Conservation (phyloP, 2,329 filamentous ascomycete genomes). For the Fusarium sp. region DNA sequence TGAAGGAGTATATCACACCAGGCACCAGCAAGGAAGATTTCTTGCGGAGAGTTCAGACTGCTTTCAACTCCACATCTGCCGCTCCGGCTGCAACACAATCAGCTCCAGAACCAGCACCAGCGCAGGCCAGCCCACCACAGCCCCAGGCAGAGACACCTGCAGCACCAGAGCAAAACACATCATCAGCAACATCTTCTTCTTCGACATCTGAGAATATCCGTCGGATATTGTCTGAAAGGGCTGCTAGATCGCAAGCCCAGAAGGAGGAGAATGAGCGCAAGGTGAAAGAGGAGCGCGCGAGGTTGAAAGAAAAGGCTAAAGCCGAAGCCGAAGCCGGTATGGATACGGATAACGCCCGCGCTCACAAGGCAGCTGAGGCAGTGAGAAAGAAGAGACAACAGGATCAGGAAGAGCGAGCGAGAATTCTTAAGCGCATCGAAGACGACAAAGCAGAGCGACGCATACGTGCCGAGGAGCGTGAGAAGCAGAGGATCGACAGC, state of each 20-base stretch:
- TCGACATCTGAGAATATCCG: constrained; percentile 53
- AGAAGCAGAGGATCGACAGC: constrained; percentile 55
- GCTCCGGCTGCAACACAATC: constrained; percentile 16
- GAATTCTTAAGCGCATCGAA: constrained; percentile 81
- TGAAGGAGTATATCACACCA: constrained; percentile 80
- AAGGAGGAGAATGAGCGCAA: constrained; percentile 61
- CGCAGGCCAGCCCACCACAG: neutral
- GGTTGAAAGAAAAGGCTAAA: constrained; percentile 61
- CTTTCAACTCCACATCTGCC: constrained; percentile 50
- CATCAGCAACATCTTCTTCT: constrained; percentile 35
- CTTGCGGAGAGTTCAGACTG: constrained; percentile 57
- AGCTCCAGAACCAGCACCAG: constrained; percentile 1
- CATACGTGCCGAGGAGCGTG: constrained; percentile 65
- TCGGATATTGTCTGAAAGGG: constrained; percentile 64
- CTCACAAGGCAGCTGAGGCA: constrained; percentile 64
- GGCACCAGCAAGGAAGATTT: constrained; percentile 77
- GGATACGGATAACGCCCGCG: constrained; percentile 50
- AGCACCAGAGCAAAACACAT: constrained; percentile 32
- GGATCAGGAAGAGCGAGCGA: constrained; percentile 75
- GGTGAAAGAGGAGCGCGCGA: constrained; percentile 64
- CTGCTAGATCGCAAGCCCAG: constrained; percentile 59
- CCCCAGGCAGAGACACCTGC: constrained; percentile 28
- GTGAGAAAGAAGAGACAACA: constrained; percentile 75
- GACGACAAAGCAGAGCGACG: constrained; percentile 79
- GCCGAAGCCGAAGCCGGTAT: constrained; percentile 56